A percentile compares a stretch with the other conserved stretches of the same genome.
These are phyloP conservation scores for Parafenestella ontariensis DNA, from an alignment of 2,329 filamentous ascomycete species.

Conservation along the genomic window DNA sequence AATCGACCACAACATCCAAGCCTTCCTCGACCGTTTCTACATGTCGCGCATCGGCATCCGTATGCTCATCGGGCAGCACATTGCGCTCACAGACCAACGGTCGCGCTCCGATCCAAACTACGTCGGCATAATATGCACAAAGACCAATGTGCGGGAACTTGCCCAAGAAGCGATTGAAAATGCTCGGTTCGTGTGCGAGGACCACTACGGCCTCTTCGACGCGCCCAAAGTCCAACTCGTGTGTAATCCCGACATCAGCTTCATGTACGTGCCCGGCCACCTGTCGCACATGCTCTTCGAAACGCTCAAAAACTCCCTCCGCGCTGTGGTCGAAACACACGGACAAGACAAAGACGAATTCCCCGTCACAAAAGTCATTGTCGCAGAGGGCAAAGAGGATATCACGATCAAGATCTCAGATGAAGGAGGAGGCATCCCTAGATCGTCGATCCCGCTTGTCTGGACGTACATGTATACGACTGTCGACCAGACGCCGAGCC, in stretches of 20 bases:
- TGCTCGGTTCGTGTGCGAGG: conserved; percentile 97
- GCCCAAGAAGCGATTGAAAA: conserved; percentile 98
- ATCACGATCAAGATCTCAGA: conserved; percentile 99
- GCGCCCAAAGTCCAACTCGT: conserved; percentile 96
- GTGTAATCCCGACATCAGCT: conserved; percentile 91
- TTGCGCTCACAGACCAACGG: conserved; percentile 92
- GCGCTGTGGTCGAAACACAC: conserved; percentile 94
- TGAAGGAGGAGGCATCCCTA: conserved; percentile 93
- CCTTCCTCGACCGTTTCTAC: conserved; percentile 98
- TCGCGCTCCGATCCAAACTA: conserved; percentile 90
- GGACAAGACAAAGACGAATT: conserved; percentile 96
- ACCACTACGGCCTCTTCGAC: conserved; percentile 97
- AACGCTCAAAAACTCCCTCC: conserved; percentile 96
- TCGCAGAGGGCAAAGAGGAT: conserved; percentile 96
- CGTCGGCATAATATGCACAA: conserved; percentile 98
- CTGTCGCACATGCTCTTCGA: conserved; percentile 99
- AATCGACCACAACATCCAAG: conserved; percentile 96
- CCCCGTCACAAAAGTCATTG: conserved; percentile 95
- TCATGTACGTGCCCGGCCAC: conserved; percentile 99
- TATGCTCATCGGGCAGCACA: conserved; percentile 99
- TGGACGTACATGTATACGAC: conserved; percentile 99
- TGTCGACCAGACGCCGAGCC: conserved; percentile 90
- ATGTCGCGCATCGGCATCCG: conserved; percentile 99
- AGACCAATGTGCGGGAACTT: conserved; percentile 93
- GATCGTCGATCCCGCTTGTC: conserved; percentile 93